Conservation (phyloP, 129 eudicot species). For the Apium graveolens region DNA sequence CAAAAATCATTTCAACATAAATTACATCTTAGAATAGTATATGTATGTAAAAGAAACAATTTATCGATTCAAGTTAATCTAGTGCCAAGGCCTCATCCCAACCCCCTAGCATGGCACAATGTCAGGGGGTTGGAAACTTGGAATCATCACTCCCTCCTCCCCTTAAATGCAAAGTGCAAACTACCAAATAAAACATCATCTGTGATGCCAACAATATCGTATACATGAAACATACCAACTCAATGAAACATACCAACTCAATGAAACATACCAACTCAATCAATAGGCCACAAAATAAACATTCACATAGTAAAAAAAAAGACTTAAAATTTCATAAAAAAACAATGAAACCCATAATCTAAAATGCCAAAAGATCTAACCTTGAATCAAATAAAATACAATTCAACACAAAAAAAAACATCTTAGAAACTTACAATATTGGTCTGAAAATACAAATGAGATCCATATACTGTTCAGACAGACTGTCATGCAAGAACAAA, state of each 20-base stretch:
- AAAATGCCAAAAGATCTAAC: not conserved
- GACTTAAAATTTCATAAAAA: not conserved
- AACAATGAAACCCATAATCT: not conserved
- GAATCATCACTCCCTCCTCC: not conserved
- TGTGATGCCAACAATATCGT: not conserved
- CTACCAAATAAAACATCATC: not conserved
- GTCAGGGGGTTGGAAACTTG: not conserved
- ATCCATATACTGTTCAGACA: not conserved
- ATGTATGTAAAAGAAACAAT: not conserved
- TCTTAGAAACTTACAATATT: not conserved
- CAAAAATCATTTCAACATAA: not conserved
- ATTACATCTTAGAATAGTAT: not conserved
- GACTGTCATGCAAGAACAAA: constrained; percentile 1
- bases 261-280: not conserved
- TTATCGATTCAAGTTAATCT: not conserved
- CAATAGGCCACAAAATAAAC: not conserved
- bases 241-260: not conserved
- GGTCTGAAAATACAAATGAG: not conserved
- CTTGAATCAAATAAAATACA: not conserved
- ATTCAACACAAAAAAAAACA: not conserved
- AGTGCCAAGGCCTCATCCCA: not conserved
- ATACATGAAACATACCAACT: not conserved
- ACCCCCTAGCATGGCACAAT: not conserved
- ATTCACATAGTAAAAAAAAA: not conserved
- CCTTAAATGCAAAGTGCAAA: not conserved